These are phyloP conservation scores for Scopulariopsis brevicaulis DNA, from an alignment of 2,329 filamentous ascomycete species.

Conservation along the genomic window DNA sequence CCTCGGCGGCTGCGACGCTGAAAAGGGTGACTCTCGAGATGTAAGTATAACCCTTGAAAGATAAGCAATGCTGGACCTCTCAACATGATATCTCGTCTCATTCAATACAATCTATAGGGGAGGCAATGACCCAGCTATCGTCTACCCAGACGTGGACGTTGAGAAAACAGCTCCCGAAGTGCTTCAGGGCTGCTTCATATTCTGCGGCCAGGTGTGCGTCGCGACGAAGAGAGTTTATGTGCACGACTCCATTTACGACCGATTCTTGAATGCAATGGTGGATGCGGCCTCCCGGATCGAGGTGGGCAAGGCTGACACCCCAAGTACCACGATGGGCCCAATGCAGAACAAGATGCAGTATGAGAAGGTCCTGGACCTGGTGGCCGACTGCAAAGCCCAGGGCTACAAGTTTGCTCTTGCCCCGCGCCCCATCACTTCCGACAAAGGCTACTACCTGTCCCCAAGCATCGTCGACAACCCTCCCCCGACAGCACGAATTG, in stretches of 20 bases:
- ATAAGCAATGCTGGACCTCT: no score
- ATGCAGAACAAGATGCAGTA: constrained; percentile 55
- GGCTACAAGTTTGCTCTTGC: constrained; percentile 42
- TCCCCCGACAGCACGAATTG: constrained; percentile 41
- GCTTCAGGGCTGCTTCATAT: constrained; percentile 40
- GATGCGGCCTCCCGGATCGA: background rate
- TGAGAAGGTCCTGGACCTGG: constrained; percentile 19
- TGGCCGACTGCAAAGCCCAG: constrained; percentile 43
- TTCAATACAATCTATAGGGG: no score
- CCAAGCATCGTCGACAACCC: constrained; percentile 51
- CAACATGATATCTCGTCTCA: no score
- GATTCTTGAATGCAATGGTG: constrained; percentile 29
- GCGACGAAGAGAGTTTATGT: constrained; percentile 48
- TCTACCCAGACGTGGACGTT: constrained; percentile 45
- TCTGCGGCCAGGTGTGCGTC: constrained; percentile 28
- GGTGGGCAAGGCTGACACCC: constrained; percentile 27
- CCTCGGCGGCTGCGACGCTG: constrained; percentile 40
- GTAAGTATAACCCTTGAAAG: no score
- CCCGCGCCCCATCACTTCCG: constrained; percentile 25
- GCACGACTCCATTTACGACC: constrained; percentile 46
- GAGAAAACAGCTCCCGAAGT: constrained; percentile 20
- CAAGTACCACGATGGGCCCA: constrained; percentile 34
- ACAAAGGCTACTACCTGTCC: constrained; percentile 39
- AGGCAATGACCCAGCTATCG: constrained; percentile 51
- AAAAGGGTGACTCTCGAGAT: constrained; percentile 48